These are phyloP conservation scores for Zoysia matrella DNA, from an alignment of 202 grass and related monocot genomes.

Conservation along the genomic window DNA sequence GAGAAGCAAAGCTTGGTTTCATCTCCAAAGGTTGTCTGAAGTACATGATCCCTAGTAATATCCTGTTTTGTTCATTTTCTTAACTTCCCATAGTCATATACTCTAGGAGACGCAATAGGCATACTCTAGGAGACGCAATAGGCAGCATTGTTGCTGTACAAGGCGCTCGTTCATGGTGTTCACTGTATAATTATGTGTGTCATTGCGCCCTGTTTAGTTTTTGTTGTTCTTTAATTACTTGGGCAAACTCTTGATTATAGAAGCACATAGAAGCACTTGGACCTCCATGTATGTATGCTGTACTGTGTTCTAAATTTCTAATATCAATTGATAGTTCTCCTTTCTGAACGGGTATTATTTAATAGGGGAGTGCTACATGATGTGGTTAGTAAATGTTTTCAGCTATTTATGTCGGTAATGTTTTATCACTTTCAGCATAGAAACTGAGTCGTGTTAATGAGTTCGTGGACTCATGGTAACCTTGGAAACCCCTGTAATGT, in stretches of 20 bases:
- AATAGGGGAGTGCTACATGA: too few relatives aligned
- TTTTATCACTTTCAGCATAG: too few relatives aligned
- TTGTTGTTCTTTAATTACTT: background rate
- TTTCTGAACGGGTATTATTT: too few relatives aligned
- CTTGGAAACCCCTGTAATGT: too few relatives aligned
- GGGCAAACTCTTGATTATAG: background rate
- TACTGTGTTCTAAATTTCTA: background rate
- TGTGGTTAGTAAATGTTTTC: too few relatives aligned
- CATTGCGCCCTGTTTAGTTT: background rate
- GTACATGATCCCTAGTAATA: conserved; percentile 12
- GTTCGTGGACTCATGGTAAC: too few relatives aligned
- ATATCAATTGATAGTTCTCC: too few relatives aligned
- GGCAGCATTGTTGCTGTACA: conserved; percentile 21
- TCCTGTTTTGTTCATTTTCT: conserved; percentile 14
- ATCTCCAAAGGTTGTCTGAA: conserved; percentile 42
- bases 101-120: background rate
- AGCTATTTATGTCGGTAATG: too few relatives aligned
- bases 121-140: background rate
- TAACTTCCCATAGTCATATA: background rate
- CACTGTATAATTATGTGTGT: background rate
- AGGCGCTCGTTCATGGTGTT: background rate
- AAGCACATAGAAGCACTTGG: background rate
- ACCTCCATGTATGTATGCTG: background rate
- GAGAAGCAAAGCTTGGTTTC: conserved; percentile 46
- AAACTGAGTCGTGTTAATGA: too few relatives aligned